Evolutionary conservation across 306 rosid genomes (phyloP).

Genomic region (Morella rubra): DNA sequence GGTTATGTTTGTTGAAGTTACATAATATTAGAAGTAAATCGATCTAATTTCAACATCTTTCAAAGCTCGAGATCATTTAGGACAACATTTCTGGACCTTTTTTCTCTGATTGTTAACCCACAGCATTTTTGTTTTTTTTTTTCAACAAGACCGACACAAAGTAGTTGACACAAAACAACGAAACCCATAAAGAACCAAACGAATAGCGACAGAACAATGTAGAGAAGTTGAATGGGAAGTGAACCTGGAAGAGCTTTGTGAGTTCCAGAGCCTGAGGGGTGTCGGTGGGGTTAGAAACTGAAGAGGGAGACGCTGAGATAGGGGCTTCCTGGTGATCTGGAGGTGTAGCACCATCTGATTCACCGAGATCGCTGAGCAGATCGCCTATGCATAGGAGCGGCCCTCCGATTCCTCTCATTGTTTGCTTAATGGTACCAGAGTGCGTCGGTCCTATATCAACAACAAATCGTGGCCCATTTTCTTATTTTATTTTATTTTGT

Average conservation of each 20-base stretch:
- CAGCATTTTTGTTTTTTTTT: background rate
- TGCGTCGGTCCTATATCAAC: too few species aligned
- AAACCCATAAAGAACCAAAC: background rate
- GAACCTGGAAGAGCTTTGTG: conserved; percentile 79
- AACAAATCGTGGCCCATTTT: too few species aligned
- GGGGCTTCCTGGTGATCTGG: conserved; percentile 13
- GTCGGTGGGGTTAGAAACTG: conserved; percentile 32
- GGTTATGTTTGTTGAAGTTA: background rate
- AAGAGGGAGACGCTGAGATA: conserved; percentile 29
- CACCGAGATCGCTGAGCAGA: conserved; percentile 82
- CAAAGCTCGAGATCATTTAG: background rate
- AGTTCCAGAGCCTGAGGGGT: conserved; percentile 46
- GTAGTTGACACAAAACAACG: background rate
- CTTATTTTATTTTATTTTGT: too few species aligned
- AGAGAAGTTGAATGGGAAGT: background rate
- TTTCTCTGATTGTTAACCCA: too few species aligned
- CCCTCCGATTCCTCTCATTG: conserved; percentile 82
- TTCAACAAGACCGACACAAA: background rate
- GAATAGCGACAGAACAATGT: background rate
- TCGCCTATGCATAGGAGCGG: conserved; percentile 89
- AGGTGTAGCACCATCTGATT: conserved; percentile 31
- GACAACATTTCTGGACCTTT: background rate
- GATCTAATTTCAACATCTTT: background rate
- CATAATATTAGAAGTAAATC: background rate
- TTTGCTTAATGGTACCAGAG: background rate